Percentiles rank a stretch among this genome's conserved stretches.
Evolutionary conservation across 441 rosid genomes (phyloP).

Genomic region (Syzygium malaccense): DNA sequence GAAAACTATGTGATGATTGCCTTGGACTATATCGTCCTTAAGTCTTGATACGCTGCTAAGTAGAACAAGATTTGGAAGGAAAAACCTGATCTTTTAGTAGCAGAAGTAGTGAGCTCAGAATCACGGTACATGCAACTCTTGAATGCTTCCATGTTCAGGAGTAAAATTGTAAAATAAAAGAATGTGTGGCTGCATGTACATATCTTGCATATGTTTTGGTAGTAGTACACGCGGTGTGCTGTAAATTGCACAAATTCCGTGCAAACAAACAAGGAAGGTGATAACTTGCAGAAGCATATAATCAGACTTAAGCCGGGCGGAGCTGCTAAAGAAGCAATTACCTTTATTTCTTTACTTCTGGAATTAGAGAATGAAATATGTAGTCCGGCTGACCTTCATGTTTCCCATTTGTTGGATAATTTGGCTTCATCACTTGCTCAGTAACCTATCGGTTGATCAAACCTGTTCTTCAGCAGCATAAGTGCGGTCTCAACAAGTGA

Average conservation of each 20-base stretch:
- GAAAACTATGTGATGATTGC: neutral
- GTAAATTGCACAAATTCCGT: neutral
- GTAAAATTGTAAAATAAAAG: neutral
- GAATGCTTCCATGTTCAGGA: neutral
- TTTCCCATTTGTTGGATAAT: too few relatives aligned
- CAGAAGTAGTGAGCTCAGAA: neutral
- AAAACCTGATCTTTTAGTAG: neutral
- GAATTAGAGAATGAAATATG: too few relatives aligned
- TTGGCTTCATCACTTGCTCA: too few relatives aligned
- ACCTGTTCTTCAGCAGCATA: too few relatives aligned
- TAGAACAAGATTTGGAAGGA: neutral
- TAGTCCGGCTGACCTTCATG: too few relatives aligned
- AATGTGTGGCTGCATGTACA: neutral
- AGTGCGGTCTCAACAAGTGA: too few relatives aligned
- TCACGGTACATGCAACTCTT: neutral
- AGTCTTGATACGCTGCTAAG: neutral
- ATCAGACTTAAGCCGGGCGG: too few relatives aligned
- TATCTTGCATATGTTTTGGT: neutral
- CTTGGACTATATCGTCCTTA: neutral
- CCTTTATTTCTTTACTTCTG: too few relatives aligned
- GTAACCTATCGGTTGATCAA: too few relatives aligned
- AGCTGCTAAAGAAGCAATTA: too few relatives aligned
- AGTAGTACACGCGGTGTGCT: neutral
- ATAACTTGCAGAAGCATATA: too few relatives aligned
- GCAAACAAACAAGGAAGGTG: neutral